Base-by-base conservation (phyloP, 2,329 filamentous ascomycete species). In the Periconia sp. region DNA sequence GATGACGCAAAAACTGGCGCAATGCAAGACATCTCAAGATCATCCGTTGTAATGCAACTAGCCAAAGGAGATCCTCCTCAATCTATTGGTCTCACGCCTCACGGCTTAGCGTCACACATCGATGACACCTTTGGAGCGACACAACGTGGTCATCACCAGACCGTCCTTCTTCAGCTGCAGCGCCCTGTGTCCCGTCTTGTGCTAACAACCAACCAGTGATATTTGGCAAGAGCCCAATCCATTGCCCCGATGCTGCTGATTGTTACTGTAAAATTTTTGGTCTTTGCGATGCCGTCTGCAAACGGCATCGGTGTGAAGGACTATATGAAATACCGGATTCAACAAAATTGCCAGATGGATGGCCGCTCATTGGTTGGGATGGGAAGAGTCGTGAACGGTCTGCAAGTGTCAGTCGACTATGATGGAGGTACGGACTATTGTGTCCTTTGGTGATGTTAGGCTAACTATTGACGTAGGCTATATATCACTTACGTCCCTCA, bases 231-330 rank as follows among this genome's bases (percentile, higher is more conserved):
- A 54, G 58, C 5, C 49, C 67, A 0, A 75, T 85, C 1, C 76
- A 85, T 53, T 88, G 85, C 52, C 85, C 85, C 0, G 70, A 73
- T 13, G 82, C 82, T 1, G 67, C 73, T 32, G 78, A 81, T 7
- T 88, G 85, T 61, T 87, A 87, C 63, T 88, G 85, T 68, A 80
- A 84, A 28, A 76, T 82, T 12, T 88, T 84, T 55, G 84, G 84
- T 0, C 55, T 85, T 18, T 88, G 85, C 63, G 53, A 76, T 40
- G 52, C 81, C 12, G 54, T 68, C 0, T 75, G 72, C 33, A 52
- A 56, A 10, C 63, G 71, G 1, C 59, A 70, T 16, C 73, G 71
- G 18, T 87, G 85, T 57, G 68, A 76, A 4, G 76, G 76, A 2
- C 78, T 82, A 43, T 88, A 87, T 59, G 71, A 69, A 2, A 71